Conservation (phyloP, 805 yeast genomes). For the Candida maltosa region DNA sequence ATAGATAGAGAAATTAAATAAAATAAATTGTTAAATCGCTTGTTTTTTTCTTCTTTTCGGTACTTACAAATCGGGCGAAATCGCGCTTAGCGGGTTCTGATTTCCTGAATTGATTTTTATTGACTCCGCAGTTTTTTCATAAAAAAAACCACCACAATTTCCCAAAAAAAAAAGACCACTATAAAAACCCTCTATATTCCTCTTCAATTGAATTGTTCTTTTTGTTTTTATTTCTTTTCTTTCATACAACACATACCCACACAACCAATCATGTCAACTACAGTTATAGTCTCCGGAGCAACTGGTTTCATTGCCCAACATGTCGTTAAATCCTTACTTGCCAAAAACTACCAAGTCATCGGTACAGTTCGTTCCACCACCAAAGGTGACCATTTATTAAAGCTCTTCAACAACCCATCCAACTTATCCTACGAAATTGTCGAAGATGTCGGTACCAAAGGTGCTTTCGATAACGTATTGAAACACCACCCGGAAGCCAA, state of each 20-base stretch:
- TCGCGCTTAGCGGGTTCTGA: no score
- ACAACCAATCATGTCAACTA: conserved; percentile 7
- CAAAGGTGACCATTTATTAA: conserved; percentile 38
- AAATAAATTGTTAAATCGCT: background rate
- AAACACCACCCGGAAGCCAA: conserved; percentile 47
- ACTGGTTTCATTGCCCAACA: conserved; percentile 56
- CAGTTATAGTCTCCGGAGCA: conserved; percentile 52
- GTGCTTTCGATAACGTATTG: conserved; percentile 46
- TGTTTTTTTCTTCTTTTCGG: background rate
- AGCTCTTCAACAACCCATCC: conserved; percentile 16
- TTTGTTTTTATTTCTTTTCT: no score
- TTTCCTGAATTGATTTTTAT: background rate
- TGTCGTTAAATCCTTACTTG: conserved; percentile 39
- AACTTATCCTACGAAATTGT: conserved; percentile 45
- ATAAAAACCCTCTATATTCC: no score
- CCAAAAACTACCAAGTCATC: conserved; percentile 41
- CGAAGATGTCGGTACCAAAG: conserved; percentile 41
- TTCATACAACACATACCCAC: no score
- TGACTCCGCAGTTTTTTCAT: conserved; percentile 2
- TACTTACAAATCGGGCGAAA: no score
- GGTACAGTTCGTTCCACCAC: conserved; percentile 49
- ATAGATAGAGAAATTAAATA: no score
- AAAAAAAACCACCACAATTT: no score
- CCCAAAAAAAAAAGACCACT: no score
- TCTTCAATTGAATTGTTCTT: no score